These are phyloP conservation scores for Kwoniella pini DNA, from an alignment of 768 basidiomycete genomes.

Conservation along the genomic window DNA sequence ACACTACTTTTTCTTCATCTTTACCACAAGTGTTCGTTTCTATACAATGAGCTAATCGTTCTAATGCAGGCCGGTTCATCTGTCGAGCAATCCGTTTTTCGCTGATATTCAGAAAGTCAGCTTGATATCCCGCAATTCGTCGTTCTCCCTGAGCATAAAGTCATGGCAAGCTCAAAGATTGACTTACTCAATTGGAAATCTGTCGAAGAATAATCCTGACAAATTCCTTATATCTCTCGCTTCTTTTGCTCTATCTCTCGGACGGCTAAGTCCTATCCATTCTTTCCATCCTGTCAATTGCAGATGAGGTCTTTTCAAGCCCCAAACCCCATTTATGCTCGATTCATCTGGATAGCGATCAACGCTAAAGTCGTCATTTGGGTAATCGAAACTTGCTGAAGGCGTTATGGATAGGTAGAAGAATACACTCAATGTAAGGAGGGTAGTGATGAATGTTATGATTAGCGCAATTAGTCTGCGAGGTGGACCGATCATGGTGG, in stretches of 20 bases:
- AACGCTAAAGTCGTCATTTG: background rate
- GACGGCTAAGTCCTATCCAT: slow-evolving; percentile 1
- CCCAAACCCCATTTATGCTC: background rate
- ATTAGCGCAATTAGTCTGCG: slow-evolving; percentile 5
- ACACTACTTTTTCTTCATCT: slow-evolving; percentile 24
- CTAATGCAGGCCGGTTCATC: slow-evolving; percentile 13
- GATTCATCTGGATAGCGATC: background rate
- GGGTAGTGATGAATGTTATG: slow-evolving; percentile 16
- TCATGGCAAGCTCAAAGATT: background rate
- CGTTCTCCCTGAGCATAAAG: too few species aligned
- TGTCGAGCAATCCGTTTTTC: background rate
- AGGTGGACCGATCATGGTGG: background rate
- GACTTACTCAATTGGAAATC: slow-evolving; percentile 12
- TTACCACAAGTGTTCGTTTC: slow-evolving; percentile 21
- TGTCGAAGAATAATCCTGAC: background rate
- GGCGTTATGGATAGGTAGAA: slow-evolving; percentile 13
- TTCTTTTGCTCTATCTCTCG: slow-evolving; percentile 5
- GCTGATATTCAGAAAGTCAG: too few species aligned
- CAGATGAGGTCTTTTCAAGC: background rate
- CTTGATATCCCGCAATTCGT: too few species aligned
- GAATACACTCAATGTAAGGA: slow-evolving; percentile 13
- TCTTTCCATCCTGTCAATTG: background rate
- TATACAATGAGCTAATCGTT: slow-evolving; percentile 23
- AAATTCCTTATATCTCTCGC: slow-evolving; percentile 5
- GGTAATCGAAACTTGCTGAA: slow-evolving; percentile 2